Evolutionary conservation across 768 basidiomycete genomes (phyloP).

Genomic region (Hydnomerulius pinastri): DNA sequence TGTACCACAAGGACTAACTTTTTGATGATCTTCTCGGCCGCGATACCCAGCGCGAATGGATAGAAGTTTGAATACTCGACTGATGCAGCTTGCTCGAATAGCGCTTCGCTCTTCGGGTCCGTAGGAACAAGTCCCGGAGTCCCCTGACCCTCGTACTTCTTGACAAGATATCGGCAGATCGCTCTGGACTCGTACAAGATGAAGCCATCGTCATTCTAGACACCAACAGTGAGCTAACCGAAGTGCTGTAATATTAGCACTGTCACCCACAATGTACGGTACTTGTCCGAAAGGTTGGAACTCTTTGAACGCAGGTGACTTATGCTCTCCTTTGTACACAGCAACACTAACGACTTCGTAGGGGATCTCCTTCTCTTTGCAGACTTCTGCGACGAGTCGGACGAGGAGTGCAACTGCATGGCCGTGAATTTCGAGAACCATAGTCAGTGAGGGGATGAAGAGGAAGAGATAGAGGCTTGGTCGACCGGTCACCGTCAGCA

Average conservation of each 20-base stretch:
- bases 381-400: conserved; percentile 17
- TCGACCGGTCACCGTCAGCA: no score
- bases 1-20: conserved; percentile 35
- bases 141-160: conserved; percentile 51
- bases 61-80: conserved; percentile 46
- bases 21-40: conserved; percentile 48
- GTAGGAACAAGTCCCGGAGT: conserved; percentile 47
- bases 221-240: not conserved
- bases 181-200: conserved; percentile 57
- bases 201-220: conserved; percentile 56
- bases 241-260: not conserved
- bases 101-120: conserved; percentile 35
- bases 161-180: conserved; percentile 53
- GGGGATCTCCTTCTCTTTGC: conserved; percentile 12
- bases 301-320: conserved; percentile 17
- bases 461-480: not conserved
- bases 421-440: conserved; percentile 21
- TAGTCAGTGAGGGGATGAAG: conserved; percentile 1
- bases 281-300: conserved; percentile 39
- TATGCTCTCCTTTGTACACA: conserved; percentile 17
- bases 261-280: conserved; percentile 26
- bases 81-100: conserved; percentile 47
- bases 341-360: conserved; percentile 26
- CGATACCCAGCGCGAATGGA: conserved; percentile 38
- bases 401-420: conserved; percentile 9